These are phyloP conservation scores for Penicillium sp. DNA, from an alignment of 2,329 filamentous ascomycete genomes.

Conservation along the genomic window DNA sequence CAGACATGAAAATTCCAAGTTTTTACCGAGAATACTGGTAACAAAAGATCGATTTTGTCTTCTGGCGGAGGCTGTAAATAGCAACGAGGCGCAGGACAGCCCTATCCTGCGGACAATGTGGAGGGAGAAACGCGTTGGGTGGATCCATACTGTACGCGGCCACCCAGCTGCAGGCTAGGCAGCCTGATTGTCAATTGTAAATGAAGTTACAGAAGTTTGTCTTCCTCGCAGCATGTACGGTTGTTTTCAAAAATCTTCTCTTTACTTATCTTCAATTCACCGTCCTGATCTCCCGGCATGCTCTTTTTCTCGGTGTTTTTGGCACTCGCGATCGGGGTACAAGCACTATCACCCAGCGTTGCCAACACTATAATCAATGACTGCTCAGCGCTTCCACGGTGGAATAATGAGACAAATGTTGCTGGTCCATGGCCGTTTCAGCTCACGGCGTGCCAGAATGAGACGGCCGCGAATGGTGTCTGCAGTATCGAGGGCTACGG, in stretches of 20 bases:
- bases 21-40: no score
- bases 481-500: slow-evolving; percentile 14
- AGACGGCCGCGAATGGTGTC: background rate
- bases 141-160: background rate
- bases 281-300: background rate
- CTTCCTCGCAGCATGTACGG: background rate
- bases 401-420: slow-evolving; percentile 12
- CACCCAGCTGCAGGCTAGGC: background rate
- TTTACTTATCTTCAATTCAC: background rate
- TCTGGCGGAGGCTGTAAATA: background rate
- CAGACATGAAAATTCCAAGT: background rate
- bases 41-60: background rate
- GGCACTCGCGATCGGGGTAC: background rate
- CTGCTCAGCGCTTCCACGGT: slow-evolving; percentile 13
- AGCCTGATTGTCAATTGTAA: background rate
- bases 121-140: background rate
- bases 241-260: background rate
- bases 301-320: slow-evolving; percentile 1
- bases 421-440: slow-evolving; percentile 17
- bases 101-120: background rate
- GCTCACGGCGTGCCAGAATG: slow-evolving; percentile 9
- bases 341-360: slow-evolving; percentile 4
- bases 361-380: background rate
- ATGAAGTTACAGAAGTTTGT: background rate
- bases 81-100: background rate